Evolutionary conservation across 257 asterid species (phyloP), one percentile per base, ranked within the genome.

Genomic region (Ajuga chamaepitys): DNA sequence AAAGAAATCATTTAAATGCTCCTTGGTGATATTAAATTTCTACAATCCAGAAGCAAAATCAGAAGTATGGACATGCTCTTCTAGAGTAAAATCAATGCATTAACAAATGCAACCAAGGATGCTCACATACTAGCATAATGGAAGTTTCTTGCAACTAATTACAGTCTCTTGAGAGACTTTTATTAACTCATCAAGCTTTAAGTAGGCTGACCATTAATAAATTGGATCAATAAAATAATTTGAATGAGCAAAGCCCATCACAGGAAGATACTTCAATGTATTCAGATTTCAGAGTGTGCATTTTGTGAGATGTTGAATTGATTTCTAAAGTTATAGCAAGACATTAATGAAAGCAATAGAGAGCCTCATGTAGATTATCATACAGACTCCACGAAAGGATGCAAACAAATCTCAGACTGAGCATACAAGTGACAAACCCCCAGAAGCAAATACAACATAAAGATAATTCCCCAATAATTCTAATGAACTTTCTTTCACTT

Each of bases 1-100:
- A 71, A 93, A 93, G 88, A 89, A 93, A 77, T 79, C 73, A 66
- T 80, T 70, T 77, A 93, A 75, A 52, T 87, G 95, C 45, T 76
- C 74, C 61, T 77, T 71, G 47, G 87, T 76, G 66, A 93, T 79
- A 81, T 89, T 89, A 77, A 84, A 89, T 50, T 83, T 87, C 92
- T 88, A 89, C 72, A 12, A 52, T 35, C 63, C 66, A 66, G 67
- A 64, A 67, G 68, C 40, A 26, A 69, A 63, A 46, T 62, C 58
- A 76, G 74, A 73, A 63, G 35, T 41, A 21, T 40, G 58, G 37
- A 7, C 40, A 18, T 47, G 59, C 65, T 34, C 47, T 30, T 71
- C 70, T 34, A 26, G 24, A 66, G 56, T 50, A 73, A 61, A 70
- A 67, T 41, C 1, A 47, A 26, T 53, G 24, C 20, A 53, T 41